Percentiles rank a stretch among this genome's conserved stretches.
These are phyloP conservation scores for Schoenoplectus triqueter DNA, from an alignment of 202 grass and related monocot species.

Conservation along the genomic window DNA sequence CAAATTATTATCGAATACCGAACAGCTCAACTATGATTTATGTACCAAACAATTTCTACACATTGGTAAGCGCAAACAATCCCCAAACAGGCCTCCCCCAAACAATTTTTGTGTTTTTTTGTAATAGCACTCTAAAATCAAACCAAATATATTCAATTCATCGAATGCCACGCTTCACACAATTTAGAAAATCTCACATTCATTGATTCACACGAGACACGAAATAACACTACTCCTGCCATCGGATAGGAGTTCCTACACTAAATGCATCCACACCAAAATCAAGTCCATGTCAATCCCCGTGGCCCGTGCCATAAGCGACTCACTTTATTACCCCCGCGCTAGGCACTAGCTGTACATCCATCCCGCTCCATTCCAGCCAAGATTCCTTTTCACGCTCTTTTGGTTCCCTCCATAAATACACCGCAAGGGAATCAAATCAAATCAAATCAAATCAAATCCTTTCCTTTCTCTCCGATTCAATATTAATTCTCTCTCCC, in stretches of 20 bases:
- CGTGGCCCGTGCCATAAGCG: not conserved
- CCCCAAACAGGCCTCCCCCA: not conserved
- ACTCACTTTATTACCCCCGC: not conserved
- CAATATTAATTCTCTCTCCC: not conserved
- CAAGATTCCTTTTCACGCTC: not conserved
- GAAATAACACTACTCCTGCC: not conserved
- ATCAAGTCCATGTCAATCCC: not conserved
- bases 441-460: not conserved
- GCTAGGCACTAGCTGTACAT: not conserved
- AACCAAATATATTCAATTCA: conserved; percentile 9
- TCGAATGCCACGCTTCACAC: not conserved
- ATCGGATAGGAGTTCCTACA: not conserved
- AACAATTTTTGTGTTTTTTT: not conserved
- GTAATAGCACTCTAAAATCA: not conserved
- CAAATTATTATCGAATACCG: not conserved
- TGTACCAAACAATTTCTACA: not conserved
- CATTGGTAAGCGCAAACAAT: not conserved
- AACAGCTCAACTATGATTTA: not conserved
- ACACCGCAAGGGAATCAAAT: not conserved
- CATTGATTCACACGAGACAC: not conserved
- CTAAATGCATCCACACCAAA: not conserved
- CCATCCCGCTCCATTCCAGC: conserved; percentile 1
- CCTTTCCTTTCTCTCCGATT: not conserved
- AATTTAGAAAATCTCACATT: not conserved
- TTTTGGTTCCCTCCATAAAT: conserved; percentile 29